Evolutionary conservation across 139 green algal genomes (phyloP), one percentile per base, ranked within the genome.

Genomic region (Coelastrella sp.): DNA sequence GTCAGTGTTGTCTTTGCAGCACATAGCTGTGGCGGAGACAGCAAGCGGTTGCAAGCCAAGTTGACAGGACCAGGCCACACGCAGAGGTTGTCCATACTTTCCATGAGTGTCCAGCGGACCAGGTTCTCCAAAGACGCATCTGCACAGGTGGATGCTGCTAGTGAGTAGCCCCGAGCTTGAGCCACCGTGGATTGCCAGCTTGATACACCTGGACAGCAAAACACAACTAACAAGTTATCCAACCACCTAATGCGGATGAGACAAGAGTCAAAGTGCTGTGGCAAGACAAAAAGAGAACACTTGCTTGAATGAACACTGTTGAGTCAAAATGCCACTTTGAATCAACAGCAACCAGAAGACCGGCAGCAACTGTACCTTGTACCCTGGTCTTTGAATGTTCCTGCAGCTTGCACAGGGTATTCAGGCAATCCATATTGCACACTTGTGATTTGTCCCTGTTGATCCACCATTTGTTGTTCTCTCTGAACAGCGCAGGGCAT

Each of bases 351-450:
- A 71, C 3, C 64, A 71, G 2, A 71, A 71, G 64, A 14, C 71
- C 58, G 74, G 23, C 74, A 59, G 17, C 23, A 58, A 23, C 74
- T 80, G 74, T 32, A 84, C 89, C 83, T 73, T 66, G 32, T 56
- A 90, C 83, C 7, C 68, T n/a, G n/a, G 83, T 60, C 20, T 80
- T 80, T 7, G 83, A 32, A 14, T 73, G 57, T 73, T 87, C 76
- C 58, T 90, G 86, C 79, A 91, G 66, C 17, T 10, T 5, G 84
- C 91, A 93, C 84, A 92, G 60, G 47, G 82, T 73, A 1, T 20
- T 82, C 0, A 93, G 64, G 84, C 91, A 93, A 5, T 77, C 88
- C 5, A 64, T 74, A 47, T 89, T 22, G 91, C 91, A 93, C 68
- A 93, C 68, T 56, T 56, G 20, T 19, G 60, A 5, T 32, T 57